phyloP scores from a whole-genome alignment of 306 rosid genomes.

The Calophaca sinica region DNA sequence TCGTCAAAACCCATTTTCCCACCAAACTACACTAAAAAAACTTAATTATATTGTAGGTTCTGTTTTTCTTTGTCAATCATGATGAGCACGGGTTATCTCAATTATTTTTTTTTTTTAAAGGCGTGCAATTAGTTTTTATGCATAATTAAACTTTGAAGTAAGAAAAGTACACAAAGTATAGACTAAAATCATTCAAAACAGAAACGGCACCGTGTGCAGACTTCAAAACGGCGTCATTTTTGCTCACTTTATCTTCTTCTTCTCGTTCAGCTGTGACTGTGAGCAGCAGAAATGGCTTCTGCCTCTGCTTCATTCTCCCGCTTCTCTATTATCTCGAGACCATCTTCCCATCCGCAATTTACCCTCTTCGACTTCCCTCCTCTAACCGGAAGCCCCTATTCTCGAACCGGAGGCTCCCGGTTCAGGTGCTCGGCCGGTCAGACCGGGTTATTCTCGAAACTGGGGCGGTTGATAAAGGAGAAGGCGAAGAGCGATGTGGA shows the following conservation, averaged over 20 bases:
- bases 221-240: slow-evolving; percentile 1
- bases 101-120: too few relatives aligned
- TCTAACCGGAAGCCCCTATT: not conserved
- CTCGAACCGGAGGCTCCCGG: slow-evolving; percentile 48
- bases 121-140: too few relatives aligned
- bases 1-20: too few relatives aligned
- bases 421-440: slow-evolving; percentile 77
- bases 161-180: too few relatives aligned
- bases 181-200: too few relatives aligned
- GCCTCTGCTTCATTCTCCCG: slow-evolving; percentile 51
- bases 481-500: slow-evolving; percentile 94
- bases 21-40: too few relatives aligned
- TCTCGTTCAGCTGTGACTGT: not conserved
- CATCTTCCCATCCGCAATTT: slow-evolving; percentile 44
- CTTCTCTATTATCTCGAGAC: slow-evolving; percentile 54
- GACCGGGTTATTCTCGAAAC: slow-evolving; percentile 81
- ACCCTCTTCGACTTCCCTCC: slow-evolving; percentile 32
- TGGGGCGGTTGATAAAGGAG: slow-evolving; percentile 87
- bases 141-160: too few relatives aligned
- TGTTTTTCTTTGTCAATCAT: too few relatives aligned
- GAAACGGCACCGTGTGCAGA: too few relatives aligned
- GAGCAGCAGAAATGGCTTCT: slow-evolving; percentile 61
- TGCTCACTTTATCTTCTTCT: slow-evolving; percentile 41
- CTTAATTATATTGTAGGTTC: too few relatives aligned
- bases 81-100: too few relatives aligned